A percentile compares a stretch with the other conserved stretches of the same genome.
Evolutionary conservation across 495 filamentous ascomycete species (phyloP).

Genomic region (Annulohypoxylon nitens): DNA sequence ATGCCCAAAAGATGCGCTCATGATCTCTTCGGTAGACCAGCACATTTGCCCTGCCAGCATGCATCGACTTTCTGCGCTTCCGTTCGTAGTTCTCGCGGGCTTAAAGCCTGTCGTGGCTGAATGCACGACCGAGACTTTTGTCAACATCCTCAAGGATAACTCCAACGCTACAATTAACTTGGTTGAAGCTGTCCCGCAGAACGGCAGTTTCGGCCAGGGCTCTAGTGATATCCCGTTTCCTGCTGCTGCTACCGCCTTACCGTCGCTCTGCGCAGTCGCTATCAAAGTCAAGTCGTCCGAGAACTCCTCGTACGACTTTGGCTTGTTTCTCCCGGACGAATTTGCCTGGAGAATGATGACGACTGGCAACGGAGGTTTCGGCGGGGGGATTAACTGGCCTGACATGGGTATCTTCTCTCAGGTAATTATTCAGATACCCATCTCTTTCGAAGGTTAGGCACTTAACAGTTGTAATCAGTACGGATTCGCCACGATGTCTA

Average conservation of each 20-base stretch:
- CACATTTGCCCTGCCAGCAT: conserved; percentile 18
- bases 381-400: conserved; percentile 62
- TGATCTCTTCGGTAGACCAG: not conserved
- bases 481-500: conserved; percentile 68
- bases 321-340: conserved; percentile 62
- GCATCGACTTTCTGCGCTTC: conserved; percentile 13
- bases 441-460: not conserved
- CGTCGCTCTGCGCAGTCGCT: conserved; percentile 61
- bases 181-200: conserved; percentile 44
- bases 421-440: conserved; percentile 7
- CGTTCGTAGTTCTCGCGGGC: conserved; percentile 30
- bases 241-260: conserved; percentile 56
- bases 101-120: conserved; percentile 20
- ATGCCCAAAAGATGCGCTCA: not conserved
- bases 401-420: conserved; percentile 46
- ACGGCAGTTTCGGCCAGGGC: conserved; percentile 53
- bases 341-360: conserved; percentile 66
- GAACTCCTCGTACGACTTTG: conserved; percentile 62
- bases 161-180: conserved; percentile 46
- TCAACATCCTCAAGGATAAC: conserved; percentile 32
- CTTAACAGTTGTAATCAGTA: conserved; percentile 41
- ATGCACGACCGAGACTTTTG: conserved; percentile 45
- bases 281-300: conserved; percentile 61
- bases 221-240: conserved; percentile 55
- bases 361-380: conserved; percentile 70